Base-by-base conservation (phyloP, 345 rosid genomes). In the Microthlaspi erraticum region DNA sequence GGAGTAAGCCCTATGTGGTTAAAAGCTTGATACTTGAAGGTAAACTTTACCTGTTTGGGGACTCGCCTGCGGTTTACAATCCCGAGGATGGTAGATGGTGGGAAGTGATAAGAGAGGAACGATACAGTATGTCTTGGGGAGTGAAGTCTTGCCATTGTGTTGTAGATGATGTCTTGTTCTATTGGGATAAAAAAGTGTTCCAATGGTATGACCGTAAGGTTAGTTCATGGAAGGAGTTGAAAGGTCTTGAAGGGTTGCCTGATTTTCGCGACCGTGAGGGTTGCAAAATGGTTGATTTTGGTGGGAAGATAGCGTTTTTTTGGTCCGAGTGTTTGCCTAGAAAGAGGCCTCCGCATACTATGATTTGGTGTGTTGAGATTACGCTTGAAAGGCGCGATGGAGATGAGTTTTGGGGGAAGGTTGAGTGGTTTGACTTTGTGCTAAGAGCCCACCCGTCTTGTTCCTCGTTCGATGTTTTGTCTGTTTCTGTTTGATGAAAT, bases 201-300 rank as follows among this genome's bases (percentile, higher is more conserved):
- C 12, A 12, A 11, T 66, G 71, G 62, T 54, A 53, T 42, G 71
- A 54, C 18, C 5, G 2, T 8, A 66, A 66, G 41, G 18, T 10
- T 29, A 17, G 0, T 4, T 7, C 17, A 8, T 41, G 31, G 37
- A 66, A 53, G 51, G 12, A 37, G 0, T 0, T 52, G 60, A 39
- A 8, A 0, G 61, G 51, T 29, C 0, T 41, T 41, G 31, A 53
- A 66, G 61, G 71, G 11, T 66, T 66, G 19, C 61, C 32, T 41
- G 42, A 41, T 29, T 33, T 53, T 50, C 1, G 10, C 0, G 16
- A 23, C 34, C 33, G 3, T 2, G 0, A 10, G 16, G 10, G 7
- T 17, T 29, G 6, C 29, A 41, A 66, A 54, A 39, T 52, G 31
- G 70, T 66, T 7, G 70, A 52, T 52, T 11, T 52, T 66, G 50